Evolutionary conservation across 2,329 filamentous ascomycete genomes (phyloP).

Genomic region (Harringtonia lauricola): DNA sequence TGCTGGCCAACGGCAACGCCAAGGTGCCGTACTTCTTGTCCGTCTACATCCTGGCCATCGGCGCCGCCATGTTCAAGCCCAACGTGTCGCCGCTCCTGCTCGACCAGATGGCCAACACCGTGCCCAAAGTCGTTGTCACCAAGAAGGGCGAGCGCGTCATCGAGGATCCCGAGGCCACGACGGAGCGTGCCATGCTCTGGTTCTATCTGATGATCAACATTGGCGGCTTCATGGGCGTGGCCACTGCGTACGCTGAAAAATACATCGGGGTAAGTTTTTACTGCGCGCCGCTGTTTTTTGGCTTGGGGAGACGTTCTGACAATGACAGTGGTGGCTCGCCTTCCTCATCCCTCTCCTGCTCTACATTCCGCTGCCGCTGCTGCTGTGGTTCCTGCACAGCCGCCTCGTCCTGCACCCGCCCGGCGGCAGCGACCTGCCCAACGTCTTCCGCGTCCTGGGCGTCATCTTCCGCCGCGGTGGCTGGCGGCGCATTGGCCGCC

Average conservation of each 20-base stretch:
- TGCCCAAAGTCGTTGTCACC: constrained; percentile 42
- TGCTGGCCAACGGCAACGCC: constrained; percentile 31
- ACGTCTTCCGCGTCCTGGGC: constrained; percentile 29
- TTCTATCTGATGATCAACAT: constrained; percentile 58
- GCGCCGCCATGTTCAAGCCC: constrained; percentile 72
- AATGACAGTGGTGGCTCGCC: constrained; percentile 41
- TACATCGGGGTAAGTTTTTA: constrained; percentile 50
- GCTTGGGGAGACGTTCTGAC: background rate
- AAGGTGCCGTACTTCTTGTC: constrained; percentile 51
- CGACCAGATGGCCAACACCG: constrained; percentile 54
- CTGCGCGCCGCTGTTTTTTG: background rate
- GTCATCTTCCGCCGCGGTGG: constrained; percentile 29
- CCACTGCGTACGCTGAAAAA: constrained; percentile 62
- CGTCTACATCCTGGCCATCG: constrained; percentile 41
- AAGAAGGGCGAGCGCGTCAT: constrained; percentile 54
- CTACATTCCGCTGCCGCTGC: constrained; percentile 29
- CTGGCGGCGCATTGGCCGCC: constrained; percentile 24
- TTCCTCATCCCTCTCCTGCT: constrained; percentile 47
- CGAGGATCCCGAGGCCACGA: constrained; percentile 57
- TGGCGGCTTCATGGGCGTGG: constrained; percentile 51
- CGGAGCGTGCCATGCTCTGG: constrained; percentile 58
- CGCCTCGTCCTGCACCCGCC: constrained; percentile 31
- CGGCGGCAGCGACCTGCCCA: constrained; percentile 31
- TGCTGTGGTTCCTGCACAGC: constrained; percentile 30
- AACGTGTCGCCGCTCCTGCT: constrained; percentile 65